These are phyloP conservation scores for Sporothrix brasiliensis DNA, from an alignment of 2,329 filamentous ascomycete genomes.

Conservation along the genomic window DNA sequence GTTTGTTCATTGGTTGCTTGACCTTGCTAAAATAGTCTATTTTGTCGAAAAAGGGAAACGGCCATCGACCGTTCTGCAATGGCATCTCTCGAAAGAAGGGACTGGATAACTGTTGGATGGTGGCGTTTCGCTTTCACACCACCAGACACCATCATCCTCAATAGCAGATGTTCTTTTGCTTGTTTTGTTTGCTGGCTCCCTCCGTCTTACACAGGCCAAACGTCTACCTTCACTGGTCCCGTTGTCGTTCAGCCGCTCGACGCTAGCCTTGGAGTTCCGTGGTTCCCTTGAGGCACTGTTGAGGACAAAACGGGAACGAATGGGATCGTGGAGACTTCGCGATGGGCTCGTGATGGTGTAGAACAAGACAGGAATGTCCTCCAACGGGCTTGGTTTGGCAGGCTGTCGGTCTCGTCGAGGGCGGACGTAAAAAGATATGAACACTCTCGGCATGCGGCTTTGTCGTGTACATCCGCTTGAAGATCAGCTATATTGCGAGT, in stretches of 20 bases:
- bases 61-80: not conserved
- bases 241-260: conserved; percentile 23
- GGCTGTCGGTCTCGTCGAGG: no score
- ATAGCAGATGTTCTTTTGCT: not conserved
- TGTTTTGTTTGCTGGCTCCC: not conserved
- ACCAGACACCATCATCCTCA: not conserved
- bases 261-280: conserved; percentile 14
- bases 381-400: no score
- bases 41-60: not conserved
- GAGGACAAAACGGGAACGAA: not conserved
- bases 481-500: no score
- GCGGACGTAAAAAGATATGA: no score
- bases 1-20: not conserved
- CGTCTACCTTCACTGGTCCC: not conserved
- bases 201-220: conserved; percentile 9
- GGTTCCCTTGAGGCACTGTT: not conserved
- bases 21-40: not conserved
- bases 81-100: not conserved
- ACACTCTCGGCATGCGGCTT: no score
- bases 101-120: no score
- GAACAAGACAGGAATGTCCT: no score
- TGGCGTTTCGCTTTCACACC: no score
- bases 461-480: no score
- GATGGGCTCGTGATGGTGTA: not conserved
- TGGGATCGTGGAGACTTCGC: not conserved